Evolutionary conservation across 768 basidiomycete genomes (phyloP).

Genomic region (Tephrocybe rancida): DNA sequence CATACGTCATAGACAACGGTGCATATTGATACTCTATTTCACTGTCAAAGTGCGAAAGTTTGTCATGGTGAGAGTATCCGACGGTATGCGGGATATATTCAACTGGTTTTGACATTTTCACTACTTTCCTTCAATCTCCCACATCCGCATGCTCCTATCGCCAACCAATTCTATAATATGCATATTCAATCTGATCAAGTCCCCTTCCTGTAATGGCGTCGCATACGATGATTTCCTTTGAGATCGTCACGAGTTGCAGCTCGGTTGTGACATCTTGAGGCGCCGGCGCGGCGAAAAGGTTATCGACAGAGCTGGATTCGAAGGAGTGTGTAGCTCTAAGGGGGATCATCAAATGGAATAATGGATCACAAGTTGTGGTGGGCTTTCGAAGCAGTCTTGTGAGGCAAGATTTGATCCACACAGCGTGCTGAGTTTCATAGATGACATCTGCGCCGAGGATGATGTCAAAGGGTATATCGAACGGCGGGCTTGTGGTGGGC

Average conservation of each 20-base stretch:
- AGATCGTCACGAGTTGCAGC: slow-evolving; percentile 47
- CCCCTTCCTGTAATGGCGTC: slow-evolving; percentile 42
- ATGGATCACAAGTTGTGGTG: slow-evolving; percentile 14
- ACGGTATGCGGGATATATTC: too few relatives aligned
- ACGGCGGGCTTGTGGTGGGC: slow-evolving; percentile 13
- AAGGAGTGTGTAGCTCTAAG: slow-evolving; percentile 62
- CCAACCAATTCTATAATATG: slow-evolving; percentile 78
- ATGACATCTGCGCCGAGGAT: slow-evolving; percentile 84
- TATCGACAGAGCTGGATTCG: slow-evolving; percentile 64
- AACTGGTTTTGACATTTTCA: slow-evolving; percentile 10
- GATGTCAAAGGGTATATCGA: slow-evolving; percentile 59
- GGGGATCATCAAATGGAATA: slow-evolving; percentile 81
- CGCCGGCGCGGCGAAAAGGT: slow-evolving; percentile 42
- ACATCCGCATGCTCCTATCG: slow-evolving; percentile 14
- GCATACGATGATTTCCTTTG: slow-evolving; percentile 58
- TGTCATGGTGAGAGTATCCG: too few relatives aligned
- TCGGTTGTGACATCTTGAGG: not conserved
- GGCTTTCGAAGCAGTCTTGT: slow-evolving; percentile 44
- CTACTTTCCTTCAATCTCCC: not conserved
- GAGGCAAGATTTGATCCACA: slow-evolving; percentile 70
- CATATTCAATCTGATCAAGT: slow-evolving; percentile 64
- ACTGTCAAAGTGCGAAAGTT: too few relatives aligned
- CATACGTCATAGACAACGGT: too few relatives aligned
- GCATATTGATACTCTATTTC: too few relatives aligned
- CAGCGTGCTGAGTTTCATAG: slow-evolving; percentile 72